These are phyloP conservation scores for Rutstroemia sp. DNA, from an alignment of 2,329 filamentous ascomycete genomes.

Conservation along the genomic window DNA sequence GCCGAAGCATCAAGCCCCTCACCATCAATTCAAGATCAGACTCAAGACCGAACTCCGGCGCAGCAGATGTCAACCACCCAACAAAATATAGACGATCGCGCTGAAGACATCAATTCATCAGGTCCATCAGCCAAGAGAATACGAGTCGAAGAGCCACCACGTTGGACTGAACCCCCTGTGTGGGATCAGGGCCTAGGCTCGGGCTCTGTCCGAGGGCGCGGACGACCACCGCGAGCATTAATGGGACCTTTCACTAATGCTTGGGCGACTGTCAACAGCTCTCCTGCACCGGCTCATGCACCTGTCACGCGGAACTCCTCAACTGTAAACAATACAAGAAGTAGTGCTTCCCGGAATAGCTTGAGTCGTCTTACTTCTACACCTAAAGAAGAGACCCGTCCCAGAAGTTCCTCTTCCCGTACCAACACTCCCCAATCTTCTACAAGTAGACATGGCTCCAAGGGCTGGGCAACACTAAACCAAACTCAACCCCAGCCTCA, in stretches of 20 bases:
- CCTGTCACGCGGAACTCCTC: constrained; percentile 6
- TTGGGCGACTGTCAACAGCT: constrained; percentile 24
- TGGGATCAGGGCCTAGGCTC: constrained; percentile 20
- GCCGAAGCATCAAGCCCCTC: neutral
- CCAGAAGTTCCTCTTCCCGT: neutral
- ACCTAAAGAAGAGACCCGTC: neutral
- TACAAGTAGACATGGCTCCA: constrained; percentile 1
- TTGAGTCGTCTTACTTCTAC: neutral
- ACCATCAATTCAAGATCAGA: neutral
- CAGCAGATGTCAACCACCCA: constrained; percentile 1
- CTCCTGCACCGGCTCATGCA: neutral
- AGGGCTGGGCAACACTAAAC: constrained; percentile 12
- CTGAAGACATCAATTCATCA: constrained; percentile 2
- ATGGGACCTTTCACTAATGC: neutral
- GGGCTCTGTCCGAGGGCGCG: neutral
- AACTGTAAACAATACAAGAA: constrained; percentile 2
- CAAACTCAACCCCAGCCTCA: neutral
- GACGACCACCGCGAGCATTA: constrained; percentile 4
- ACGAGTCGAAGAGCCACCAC: constrained; percentile 13
- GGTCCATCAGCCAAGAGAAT: constrained; percentile 19
- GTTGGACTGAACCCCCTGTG: constrained; percentile 25
- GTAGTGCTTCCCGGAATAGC: neutral
- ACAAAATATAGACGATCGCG: neutral
- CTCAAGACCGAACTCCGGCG: neutral
- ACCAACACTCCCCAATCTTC: constrained; percentile 2